Percentiles rank a stretch among this genome's conserved stretches.
Conservation (phyloP, 306 rosid species). For the Pterocarpus santalinus region DNA sequence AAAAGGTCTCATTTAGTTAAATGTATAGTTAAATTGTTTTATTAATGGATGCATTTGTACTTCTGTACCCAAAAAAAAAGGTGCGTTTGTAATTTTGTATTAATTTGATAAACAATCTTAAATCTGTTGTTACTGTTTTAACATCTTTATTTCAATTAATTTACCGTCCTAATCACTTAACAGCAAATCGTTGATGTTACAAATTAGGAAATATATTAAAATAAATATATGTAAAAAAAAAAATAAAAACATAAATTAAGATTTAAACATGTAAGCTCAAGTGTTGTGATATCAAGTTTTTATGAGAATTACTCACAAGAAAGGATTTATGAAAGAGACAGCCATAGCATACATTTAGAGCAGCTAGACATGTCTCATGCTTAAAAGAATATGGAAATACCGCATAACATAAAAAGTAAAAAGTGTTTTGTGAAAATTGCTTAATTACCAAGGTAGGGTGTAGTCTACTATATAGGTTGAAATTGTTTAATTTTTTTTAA, state of each 20-base stretch:
- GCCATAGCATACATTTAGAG: too few species aligned
- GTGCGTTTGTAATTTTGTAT: too few species aligned
- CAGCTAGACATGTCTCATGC: too few species aligned
- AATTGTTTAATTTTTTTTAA: too few species aligned
- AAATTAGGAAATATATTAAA: background rate
- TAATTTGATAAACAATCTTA: background rate
- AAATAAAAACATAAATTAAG: background rate
- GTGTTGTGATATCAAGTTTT: background rate
- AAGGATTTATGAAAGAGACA: too few species aligned
- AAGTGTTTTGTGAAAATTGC: background rate
- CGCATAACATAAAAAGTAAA: too few species aligned
- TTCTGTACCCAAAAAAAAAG: too few species aligned
- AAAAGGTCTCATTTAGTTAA: background rate
- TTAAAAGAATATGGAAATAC: too few species aligned
- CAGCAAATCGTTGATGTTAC: background rate
- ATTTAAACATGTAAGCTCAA: background rate
- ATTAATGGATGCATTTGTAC: background rate
- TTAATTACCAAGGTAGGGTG: too few species aligned
- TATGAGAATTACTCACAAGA: too few species aligned
- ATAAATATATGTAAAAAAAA: too few species aligned
- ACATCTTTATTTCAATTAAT: background rate
- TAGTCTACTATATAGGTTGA: too few species aligned
- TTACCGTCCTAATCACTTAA: background rate
- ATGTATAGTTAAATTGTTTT: background rate
- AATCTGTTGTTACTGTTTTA: background rate